These are phyloP conservation scores for Phytophthora sp. DNA, from an alignment of 352 stramenopile species.

Conservation along the genomic window DNA sequence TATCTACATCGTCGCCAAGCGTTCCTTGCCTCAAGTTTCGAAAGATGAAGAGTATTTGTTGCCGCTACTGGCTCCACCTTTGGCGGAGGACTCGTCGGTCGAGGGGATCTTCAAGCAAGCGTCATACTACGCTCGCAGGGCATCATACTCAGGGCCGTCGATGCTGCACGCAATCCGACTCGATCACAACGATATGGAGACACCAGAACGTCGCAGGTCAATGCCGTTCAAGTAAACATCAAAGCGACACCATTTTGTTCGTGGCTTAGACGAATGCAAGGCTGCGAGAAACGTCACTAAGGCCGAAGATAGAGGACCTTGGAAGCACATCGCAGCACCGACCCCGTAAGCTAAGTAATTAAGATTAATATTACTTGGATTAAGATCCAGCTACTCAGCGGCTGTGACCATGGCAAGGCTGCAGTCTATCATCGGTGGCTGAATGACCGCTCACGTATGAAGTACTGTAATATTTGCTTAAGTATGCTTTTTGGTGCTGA, in stretches of 20 bases:
- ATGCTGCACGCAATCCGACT: slow-evolving; percentile 22
- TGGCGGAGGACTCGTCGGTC: slow-evolving; percentile 49
- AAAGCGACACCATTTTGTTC: slow-evolving; percentile 1
- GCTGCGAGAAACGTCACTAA: neutral
- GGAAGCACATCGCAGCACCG: slow-evolving; percentile 1
- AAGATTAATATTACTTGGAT: slow-evolving; percentile 31
- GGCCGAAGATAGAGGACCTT: neutral
- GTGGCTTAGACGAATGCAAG: slow-evolving; percentile 20
- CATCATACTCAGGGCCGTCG: slow-evolving; percentile 36
- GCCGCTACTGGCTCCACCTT: slow-evolving; percentile 52
- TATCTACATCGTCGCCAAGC: slow-evolving; percentile 75
- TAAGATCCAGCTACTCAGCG: too few relatives aligned
- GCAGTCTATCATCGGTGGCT: too few relatives aligned
- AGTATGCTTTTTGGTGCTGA: too few relatives aligned
- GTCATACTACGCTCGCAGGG: slow-evolving; percentile 55
- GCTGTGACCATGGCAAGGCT: too few relatives aligned
- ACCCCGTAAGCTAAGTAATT: slow-evolving; percentile 25
- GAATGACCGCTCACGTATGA: too few relatives aligned
- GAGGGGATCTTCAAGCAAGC: slow-evolving; percentile 61
- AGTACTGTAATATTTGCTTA: too few relatives aligned
- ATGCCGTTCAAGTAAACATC: slow-evolving; percentile 39
- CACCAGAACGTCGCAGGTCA: slow-evolving; percentile 45
- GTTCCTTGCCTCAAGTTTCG: slow-evolving; percentile 38
- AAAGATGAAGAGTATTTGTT: slow-evolving; percentile 68
- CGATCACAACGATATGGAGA: slow-evolving; percentile 24